Percentiles rank a stretch among this genome's conserved stretches.
Evolutionary conservation across 495 filamentous ascomycete genomes (phyloP).

Genomic region (Penicillium atrosanguineum): DNA sequence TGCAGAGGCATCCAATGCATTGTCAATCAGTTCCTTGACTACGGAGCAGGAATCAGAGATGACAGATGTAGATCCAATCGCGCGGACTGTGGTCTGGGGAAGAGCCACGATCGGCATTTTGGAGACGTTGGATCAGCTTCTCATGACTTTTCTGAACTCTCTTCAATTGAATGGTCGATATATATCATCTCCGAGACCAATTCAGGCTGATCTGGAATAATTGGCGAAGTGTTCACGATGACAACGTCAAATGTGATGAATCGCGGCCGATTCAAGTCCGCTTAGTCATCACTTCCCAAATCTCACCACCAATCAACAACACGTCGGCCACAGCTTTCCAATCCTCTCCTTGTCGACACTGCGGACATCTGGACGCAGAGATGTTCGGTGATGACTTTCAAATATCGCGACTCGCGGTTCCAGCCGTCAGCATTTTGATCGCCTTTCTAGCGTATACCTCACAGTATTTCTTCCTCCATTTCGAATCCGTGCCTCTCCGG

Average conservation of each 20-base stretch:
- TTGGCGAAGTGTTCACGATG: neutral
- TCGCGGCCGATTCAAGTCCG: neutral
- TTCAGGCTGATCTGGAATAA: neutral
- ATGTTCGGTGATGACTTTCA: conserved; percentile 27
- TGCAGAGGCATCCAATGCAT: conserved; percentile 81
- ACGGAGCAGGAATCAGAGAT: conserved; percentile 71
- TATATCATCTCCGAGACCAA: neutral
- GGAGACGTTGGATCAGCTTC: conserved; percentile 2
- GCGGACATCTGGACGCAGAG: neutral
- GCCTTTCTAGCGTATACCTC: conserved; percentile 79
- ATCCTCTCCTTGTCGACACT: conserved; percentile 1
- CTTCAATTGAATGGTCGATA: neutral
- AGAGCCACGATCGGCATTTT: conserved; percentile 68
- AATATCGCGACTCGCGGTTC: conserved; percentile 55
- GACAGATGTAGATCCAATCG: conserved; percentile 69
- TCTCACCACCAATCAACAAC: conserved; percentile 18
- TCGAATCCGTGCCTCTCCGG: conserved; percentile 67
- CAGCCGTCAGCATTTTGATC: conserved; percentile 65
- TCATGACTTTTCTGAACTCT: conserved; percentile 5
- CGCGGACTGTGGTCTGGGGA: conserved; percentile 58
- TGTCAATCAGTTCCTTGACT: conserved; percentile 91
- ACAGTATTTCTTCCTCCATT: conserved; percentile 75
- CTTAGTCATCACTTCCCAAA: conserved; percentile 19
- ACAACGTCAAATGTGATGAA: neutral
- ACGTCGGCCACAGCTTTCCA: conserved; percentile 8